Conservation (phyloP, 2,329 filamentous ascomycete species). For the Botrytis byssoidea region DNA sequence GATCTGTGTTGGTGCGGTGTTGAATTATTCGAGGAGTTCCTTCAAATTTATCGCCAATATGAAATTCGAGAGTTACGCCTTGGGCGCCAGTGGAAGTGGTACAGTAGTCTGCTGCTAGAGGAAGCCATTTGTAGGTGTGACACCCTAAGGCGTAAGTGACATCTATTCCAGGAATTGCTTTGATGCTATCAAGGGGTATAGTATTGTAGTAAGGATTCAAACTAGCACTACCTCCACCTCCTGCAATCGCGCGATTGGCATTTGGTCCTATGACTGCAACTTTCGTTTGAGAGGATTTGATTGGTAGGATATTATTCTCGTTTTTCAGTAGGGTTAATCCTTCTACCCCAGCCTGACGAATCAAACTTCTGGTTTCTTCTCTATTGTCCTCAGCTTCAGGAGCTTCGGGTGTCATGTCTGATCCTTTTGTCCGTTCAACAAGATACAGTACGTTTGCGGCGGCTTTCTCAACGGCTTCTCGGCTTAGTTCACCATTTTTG, state of each 20-base stretch:
- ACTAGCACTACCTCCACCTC: conserved; percentile 65
- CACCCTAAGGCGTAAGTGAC: conserved; percentile 61
- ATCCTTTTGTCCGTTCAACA: conserved; percentile 60
- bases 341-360: conserved; percentile 59
- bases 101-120: conserved; percentile 59
- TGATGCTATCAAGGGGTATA: conserved; percentile 62
- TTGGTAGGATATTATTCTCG: conserved; percentile 56
- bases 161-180: conserved; percentile 51
- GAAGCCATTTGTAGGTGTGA: conserved; percentile 64
- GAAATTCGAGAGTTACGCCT: conserved; percentile 65
- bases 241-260: conserved; percentile 65
- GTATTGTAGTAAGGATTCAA: conserved; percentile 68
- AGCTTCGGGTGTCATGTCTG: conserved; percentile 55
- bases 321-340: conserved; percentile 66
- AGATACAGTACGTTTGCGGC: conserved; percentile 60
- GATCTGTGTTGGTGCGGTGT: conserved; percentile 60
- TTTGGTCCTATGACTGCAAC: conserved; percentile 68
- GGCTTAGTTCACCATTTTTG: conserved; percentile 48
- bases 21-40: conserved; percentile 57
- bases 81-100: conserved; percentile 54
- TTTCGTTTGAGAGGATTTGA: conserved; percentile 53
- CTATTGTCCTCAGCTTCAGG: conserved; percentile 57
- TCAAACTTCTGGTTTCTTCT: conserved; percentile 57
- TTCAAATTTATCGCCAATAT: conserved; percentile 60
- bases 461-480: conserved; percentile 54